A percentile compares a stretch with the other conserved stretches of the same genome.
These are phyloP conservation scores for Viola pubescens DNA, from an alignment of 441 rosid genomes.

Conservation along the genomic window DNA sequence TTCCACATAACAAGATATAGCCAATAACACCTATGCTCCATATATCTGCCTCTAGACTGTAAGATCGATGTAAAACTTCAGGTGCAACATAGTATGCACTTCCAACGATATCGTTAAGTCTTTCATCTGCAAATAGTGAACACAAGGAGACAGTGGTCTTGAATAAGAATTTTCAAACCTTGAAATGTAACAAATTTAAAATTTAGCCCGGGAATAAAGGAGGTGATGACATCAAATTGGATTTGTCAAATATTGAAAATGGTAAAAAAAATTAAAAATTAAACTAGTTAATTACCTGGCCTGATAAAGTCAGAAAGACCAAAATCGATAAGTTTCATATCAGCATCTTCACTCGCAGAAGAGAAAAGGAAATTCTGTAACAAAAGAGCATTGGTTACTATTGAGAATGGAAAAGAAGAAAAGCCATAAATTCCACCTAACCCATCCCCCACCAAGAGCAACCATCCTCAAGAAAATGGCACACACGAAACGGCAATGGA, in stretches of 20 bases:
- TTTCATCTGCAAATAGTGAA: constrained; percentile 48
- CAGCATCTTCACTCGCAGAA: constrained; percentile 66
- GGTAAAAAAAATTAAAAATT: not conserved
- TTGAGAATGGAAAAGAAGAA: not conserved
- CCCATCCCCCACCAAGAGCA: not conserved
- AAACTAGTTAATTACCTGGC: constrained; percentile 43
- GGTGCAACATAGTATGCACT: constrained; percentile 97
- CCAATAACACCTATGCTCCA: constrained; percentile 95
- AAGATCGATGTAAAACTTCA: constrained; percentile 92
- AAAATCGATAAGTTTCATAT: constrained; percentile 86
- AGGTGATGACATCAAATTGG: too few relatives aligned
- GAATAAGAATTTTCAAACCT: too few relatives aligned
- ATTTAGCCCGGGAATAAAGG: too few relatives aligned
- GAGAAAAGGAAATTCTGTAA: constrained; percentile 80
- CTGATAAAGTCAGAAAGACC: constrained; percentile 85
- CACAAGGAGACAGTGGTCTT: not conserved
- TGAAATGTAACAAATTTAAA: too few relatives aligned
- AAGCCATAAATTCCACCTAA: not conserved
- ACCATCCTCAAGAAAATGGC: not conserved
- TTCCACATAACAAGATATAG: constrained; percentile 87
- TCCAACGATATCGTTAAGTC: constrained; percentile 90
- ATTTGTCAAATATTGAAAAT: not conserved
- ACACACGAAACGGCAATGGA: not conserved
- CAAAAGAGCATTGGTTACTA: constrained; percentile 9
- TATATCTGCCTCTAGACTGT: constrained; percentile 80